Evolutionary conservation across 129 eudicot species (phyloP), one percentile per base, ranked within the genome.

Genomic region (Flaveria linearis): DNA sequence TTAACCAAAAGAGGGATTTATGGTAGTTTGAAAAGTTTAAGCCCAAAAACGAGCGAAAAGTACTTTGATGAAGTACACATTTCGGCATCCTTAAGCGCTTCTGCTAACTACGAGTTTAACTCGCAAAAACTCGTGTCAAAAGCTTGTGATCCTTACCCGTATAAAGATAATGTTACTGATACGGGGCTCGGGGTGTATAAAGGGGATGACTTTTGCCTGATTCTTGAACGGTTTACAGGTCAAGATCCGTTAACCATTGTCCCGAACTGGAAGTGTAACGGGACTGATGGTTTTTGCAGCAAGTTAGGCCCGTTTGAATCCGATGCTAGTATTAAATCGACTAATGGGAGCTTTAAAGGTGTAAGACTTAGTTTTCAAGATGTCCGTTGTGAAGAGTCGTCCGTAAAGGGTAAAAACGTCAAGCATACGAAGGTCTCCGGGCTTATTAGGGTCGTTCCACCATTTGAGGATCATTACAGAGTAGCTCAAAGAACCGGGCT

Each of bases 91-190:
- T 75, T 85, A 63, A 86, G 89, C 49, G 25, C 83, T 58, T 78
- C 91, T 17, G 86, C 84, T 16, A 79, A 78, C 57, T 95, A 95
- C 33, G 83, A 89, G 75, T 95, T 95, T 86, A 82, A 58, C 9
- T 78, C 97, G 0, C 85, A 86, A 65, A 83, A 83, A 69, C 77
- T 89, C 0, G 82, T 86, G 17, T 80, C 93, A 1, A 85, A 77
- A 81, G 99, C 99, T 42, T 95, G 99, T 63, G 81, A 75, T 76
- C 99, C 99, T 1, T 95, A 95, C 76, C 97, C 99, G 8, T 89
- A 72, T 71, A 67, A 82, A 71, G 94, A 91, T 57, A 74, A 11
- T 72, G 70, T 81, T 78, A 33, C 71, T 20, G 57, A 50, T 64
- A 56, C 71, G 5, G 86, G 83, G 15, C 56, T 84, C 11, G 94